phyloP scores from a whole-genome alignment of 2,329 filamentous ascomycete species.

The Penicillium thymicola region DNA sequence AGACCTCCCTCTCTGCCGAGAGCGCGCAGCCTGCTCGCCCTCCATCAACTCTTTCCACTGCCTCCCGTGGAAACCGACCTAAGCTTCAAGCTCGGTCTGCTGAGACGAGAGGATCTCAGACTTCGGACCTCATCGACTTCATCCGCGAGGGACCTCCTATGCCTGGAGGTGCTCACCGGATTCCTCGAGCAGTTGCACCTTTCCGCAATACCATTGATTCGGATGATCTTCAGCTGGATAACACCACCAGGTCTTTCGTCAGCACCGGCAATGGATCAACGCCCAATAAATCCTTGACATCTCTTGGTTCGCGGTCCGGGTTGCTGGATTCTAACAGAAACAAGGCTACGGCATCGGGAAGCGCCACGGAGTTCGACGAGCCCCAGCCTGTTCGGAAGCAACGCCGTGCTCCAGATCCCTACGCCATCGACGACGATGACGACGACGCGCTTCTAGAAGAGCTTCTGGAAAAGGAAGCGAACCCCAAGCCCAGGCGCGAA shows the following conservation, averaged over 20 bases:
- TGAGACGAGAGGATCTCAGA: slow-evolving; percentile 61
- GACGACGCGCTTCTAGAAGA: slow-evolving; percentile 59
- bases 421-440: slow-evolving; percentile 72
- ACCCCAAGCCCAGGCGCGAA: slow-evolving; percentile 35
- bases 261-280: slow-evolving; percentile 53
- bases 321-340: slow-evolving; percentile 51
- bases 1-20: background rate
- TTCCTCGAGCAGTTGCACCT: slow-evolving; percentile 77
- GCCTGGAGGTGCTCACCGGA: slow-evolving; percentile 61
- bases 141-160: slow-evolving; percentile 80
- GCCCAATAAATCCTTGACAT: slow-evolving; percentile 51
- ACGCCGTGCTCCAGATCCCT: slow-evolving; percentile 78
- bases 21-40: slow-evolving; percentile 11
- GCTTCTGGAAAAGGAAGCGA: slow-evolving; percentile 12
- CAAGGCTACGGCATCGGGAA: slow-evolving; percentile 15
- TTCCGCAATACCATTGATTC: slow-evolving; percentile 85
- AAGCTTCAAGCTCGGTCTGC: slow-evolving; percentile 71
- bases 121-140: slow-evolving; percentile 90
- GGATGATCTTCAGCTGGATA: slow-evolving; percentile 58
- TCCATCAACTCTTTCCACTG: slow-evolving; percentile 15
- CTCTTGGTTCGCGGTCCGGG: slow-evolving; percentile 70
- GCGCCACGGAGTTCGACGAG: slow-evolving; percentile 7
- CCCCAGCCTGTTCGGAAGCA: slow-evolving; percentile 63
- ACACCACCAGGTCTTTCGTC: slow-evolving; percentile 36
- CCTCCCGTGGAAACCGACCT: slow-evolving; percentile 31